Conservation (phyloP, 2,329 filamentous ascomycete species). For the Aspergillus sp. region DNA sequence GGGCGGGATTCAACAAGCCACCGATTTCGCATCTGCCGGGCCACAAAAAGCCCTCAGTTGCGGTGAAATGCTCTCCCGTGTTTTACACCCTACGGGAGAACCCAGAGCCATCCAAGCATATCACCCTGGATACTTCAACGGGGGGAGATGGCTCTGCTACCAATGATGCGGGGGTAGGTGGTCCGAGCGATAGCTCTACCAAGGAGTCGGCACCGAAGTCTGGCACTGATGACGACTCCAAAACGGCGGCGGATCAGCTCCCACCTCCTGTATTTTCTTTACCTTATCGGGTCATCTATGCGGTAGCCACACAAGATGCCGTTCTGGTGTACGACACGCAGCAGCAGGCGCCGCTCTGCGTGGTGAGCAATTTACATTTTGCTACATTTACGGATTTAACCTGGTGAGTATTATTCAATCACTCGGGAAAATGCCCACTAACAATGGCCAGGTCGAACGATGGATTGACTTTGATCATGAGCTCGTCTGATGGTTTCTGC, state of each 20-base stretch:
- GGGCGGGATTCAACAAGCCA: conserved; percentile 93
- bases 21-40: conserved; percentile 93
- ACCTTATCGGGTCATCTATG: conserved; percentile 92
- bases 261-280: conserved; percentile 71
- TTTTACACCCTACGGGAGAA: conserved; percentile 77
- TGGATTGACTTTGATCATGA: conserved; percentile 79
- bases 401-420: conserved; percentile 64
- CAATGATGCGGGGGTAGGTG: conserved; percentile 70
- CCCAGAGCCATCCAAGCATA: conserved; percentile 72
- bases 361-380: conserved; percentile 96
- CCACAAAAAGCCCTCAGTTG: conserved; percentile 97
- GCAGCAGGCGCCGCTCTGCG: conserved; percentile 86
- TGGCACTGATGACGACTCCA: conserved; percentile 50
- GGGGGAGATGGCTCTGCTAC: conserved; percentile 78
- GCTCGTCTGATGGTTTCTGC: conserved; percentile 98
- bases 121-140: conserved; percentile 92
- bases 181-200: conserved; percentile 46
- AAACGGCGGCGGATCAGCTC: conserved; percentile 56
- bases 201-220: conserved; percentile 68
- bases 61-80: conserved; percentile 88
- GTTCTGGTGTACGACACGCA: conserved; percentile 96
- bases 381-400: conserved; percentile 95
- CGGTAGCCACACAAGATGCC: conserved; percentile 93
- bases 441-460: conserved; percentile 65
- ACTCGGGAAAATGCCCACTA: conserved; percentile 10